Base-by-base conservation (phyloP, 2,329 filamentous ascomycete genomes). In the Onygena corvina region DNA sequence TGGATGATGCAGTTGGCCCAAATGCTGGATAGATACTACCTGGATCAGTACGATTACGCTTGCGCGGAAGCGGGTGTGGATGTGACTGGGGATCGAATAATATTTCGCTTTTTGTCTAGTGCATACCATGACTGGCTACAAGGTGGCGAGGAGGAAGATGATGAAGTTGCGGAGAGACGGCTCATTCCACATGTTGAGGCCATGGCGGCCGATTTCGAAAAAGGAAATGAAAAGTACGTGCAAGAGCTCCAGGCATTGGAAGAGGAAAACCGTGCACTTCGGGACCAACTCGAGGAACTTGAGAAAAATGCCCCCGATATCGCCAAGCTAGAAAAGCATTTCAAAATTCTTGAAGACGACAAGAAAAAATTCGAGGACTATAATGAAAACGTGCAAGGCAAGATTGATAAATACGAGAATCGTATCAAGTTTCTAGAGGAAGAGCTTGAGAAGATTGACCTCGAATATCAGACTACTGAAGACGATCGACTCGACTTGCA, bases 1-100 rank as follows among this genome's bases (percentile, higher is more conserved):
- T 98, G 92, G 92, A 90, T 98, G 81, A 94, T 98, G 90, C 89
- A 96, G 66, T 73, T 98, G 47, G 86, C 87, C 3, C 83, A 90
- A 58, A 94, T 96, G 83, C 79, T 96, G 61, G 89, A 96, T 54
- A 78, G 84, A 18, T 96, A 89, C 61, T 73, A 79, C 1, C 67
- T 72, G 49, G 83, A 88, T 51, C 80, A 80, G 42, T 98, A 94
- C 64, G 88, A 95, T 57, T 84, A 94, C 47, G 89, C 88, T 1
- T 95, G 88, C 63, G 76, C 84, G 35, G 90, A 95, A 59, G 83
- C 80, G 25, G 92, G 90, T 1, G 79, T 92, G 40, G 92, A 98
- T 64, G 81, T 96, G 23, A 81, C 76, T 8, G 86, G 86, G 3
- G 89, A 98, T 64, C 83, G 88, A 53, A 94, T 98, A 59, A 93